These are phyloP conservation scores for Onygenales sp. DNA, from an alignment of 2,329 filamentous ascomycete species.

Conservation along the genomic window DNA sequence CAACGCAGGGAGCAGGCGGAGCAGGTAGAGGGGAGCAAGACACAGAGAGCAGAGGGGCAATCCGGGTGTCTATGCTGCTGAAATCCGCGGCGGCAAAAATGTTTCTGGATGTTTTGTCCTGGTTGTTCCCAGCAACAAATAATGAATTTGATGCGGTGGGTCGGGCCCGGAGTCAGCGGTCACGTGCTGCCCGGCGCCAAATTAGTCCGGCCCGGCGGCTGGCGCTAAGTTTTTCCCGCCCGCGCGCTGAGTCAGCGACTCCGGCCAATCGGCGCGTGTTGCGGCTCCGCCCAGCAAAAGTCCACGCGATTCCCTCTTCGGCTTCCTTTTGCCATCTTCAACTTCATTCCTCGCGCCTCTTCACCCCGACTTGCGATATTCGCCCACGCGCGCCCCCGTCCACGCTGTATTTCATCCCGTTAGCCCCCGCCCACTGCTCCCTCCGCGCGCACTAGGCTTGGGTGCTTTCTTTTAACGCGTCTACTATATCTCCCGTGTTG, in stretches of 20 bases:
- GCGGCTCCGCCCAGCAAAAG: constrained; percentile 11
- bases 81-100: too few species aligned
- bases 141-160: too few species aligned
- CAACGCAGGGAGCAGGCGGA: too few species aligned
- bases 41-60: too few species aligned
- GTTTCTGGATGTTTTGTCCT: too few species aligned
- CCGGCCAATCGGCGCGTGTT: constrained; percentile 28
- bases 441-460: neutral
- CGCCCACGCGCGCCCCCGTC: neutral
- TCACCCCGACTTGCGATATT: neutral
- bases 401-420: neutral
- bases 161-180: neutral
- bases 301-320: constrained; percentile 8
- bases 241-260: constrained; percentile 18
- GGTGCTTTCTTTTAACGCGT: constrained; percentile 2
- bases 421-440: neutral
- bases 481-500: neutral
- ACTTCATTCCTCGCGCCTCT: neutral
- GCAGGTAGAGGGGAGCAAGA: too few species aligned
- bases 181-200: neutral
- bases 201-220: constrained; percentile 1
- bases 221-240: constrained; percentile 5
- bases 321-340: constrained; percentile 5
- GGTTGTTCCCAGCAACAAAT: too few species aligned
- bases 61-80: too few species aligned